Percentiles rank a stretch among this genome's conserved stretches.
Evolutionary conservation across 2,329 filamentous ascomycete species (phyloP).

Genomic region (Colletotrichum musae): DNA sequence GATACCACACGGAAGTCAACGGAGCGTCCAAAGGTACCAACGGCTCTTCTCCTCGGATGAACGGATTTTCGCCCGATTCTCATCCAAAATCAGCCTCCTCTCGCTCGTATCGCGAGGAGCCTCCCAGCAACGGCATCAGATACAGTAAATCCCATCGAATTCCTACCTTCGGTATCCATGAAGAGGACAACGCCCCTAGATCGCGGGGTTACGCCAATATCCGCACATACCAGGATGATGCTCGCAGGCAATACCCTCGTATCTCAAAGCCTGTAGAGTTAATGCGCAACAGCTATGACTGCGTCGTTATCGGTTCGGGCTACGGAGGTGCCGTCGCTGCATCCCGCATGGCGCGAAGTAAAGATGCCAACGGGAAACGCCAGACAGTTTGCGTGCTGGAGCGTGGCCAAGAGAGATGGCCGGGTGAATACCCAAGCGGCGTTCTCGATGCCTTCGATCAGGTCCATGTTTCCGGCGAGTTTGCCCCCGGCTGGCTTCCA

Average conservation of each 20-base stretch:
- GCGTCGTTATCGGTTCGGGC: conserved; percentile 77
- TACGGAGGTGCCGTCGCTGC: conserved; percentile 79
- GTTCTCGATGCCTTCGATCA: conserved; percentile 63
- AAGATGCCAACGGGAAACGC: conserved; percentile 47
- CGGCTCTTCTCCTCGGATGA: conserved; percentile 29
- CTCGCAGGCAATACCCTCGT: conserved; percentile 59
- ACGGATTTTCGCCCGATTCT: conserved; percentile 32
- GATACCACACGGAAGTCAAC: conserved; percentile 18
- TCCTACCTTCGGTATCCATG: conserved; percentile 47
- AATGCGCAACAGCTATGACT: conserved; percentile 72
- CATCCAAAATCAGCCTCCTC: conserved; percentile 33
- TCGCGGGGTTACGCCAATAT: conserved; percentile 49
- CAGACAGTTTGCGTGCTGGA: conserved; percentile 76
- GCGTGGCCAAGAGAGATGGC: conserved; percentile 75
- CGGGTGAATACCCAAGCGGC: conserved; percentile 73
- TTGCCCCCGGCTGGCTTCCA: conserved; percentile 59
- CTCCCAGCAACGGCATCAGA: conserved; percentile 39
- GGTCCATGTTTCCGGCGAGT: conserved; percentile 69
- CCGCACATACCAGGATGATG: conserved; percentile 46
- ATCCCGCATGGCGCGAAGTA: conserved; percentile 73
- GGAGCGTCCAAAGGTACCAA: conserved; percentile 21
- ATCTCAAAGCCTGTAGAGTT: conserved; percentile 71
- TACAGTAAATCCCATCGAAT: conserved; percentile 46
- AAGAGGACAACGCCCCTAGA: conserved; percentile 53
- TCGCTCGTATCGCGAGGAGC: conserved; percentile 39